These are phyloP conservation scores for Kandelia obovata DNA, from an alignment of 345 rosid species.

Conservation along the genomic window DNA sequence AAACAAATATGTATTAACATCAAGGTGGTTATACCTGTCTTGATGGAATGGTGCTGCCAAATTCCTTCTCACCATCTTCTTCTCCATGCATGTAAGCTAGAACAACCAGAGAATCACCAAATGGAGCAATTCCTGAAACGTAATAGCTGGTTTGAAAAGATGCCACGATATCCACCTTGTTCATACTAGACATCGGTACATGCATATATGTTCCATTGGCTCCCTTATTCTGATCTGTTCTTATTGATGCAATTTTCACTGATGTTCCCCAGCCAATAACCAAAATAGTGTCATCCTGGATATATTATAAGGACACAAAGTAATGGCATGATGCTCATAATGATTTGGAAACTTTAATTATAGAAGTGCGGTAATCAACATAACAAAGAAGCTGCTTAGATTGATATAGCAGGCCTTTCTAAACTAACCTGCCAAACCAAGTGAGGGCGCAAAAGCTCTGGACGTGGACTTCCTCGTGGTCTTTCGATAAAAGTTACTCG, in stretches of 20 bases:
- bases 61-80: constrained; percentile 78
- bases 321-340: constrained; percentile 3
- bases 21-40: constrained; percentile 59
- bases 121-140: constrained; percentile 99
- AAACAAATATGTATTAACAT: neutral
- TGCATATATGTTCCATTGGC: constrained; percentile 63
- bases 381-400: constrained; percentile 2
- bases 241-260: constrained; percentile 91
- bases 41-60: constrained; percentile 59
- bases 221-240: constrained; percentile 49
- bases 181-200: constrained; percentile 52
- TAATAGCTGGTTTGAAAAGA: constrained; percentile 96
- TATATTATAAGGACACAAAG: constrained; percentile 15
- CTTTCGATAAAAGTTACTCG: constrained; percentile 92
- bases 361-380: neutral
- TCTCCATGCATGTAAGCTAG: constrained; percentile 86
- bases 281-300: constrained; percentile 81
- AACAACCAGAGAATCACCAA: constrained; percentile 97
- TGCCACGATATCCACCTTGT: constrained; percentile 93
- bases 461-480: constrained; percentile 87
- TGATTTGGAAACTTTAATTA: neutral
- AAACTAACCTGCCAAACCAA: constrained; percentile 95
- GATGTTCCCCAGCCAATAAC: constrained; percentile 98
- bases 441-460: constrained; percentile 88
- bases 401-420: neutral